Conservation (phyloP, 2,329 filamentous ascomycete genomes). For the Hypoxylon sp. region DNA sequence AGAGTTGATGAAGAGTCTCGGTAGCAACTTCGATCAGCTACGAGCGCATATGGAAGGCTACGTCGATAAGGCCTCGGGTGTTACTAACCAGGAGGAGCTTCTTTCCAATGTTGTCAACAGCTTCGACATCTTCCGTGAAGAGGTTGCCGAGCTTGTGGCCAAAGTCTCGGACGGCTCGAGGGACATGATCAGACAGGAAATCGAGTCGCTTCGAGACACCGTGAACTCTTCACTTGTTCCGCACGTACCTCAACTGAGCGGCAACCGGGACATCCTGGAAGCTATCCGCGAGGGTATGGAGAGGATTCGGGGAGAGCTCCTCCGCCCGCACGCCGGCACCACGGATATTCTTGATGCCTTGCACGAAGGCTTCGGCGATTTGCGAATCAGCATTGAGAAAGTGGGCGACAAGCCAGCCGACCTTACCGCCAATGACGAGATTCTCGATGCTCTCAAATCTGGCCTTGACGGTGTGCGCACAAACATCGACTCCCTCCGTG, state of each 20-base stretch:
- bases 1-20: constrained; percentile 76
- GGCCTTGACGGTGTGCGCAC: constrained; percentile 77
- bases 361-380: constrained; percentile 82
- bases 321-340: constrained; percentile 71
- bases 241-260: constrained; percentile 53
- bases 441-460: constrained; percentile 85
- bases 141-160: constrained; percentile 69
- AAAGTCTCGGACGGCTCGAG: constrained; percentile 60
- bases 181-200: constrained; percentile 80
- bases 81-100: constrained; percentile 78
- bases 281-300: constrained; percentile 77
- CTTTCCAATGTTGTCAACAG: constrained; percentile 71
- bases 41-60: constrained; percentile 82
- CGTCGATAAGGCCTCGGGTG: constrained; percentile 74
- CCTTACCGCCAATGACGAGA: constrained; percentile 85
- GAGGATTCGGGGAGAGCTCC: constrained; percentile 77
- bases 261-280: constrained; percentile 73
- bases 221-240: constrained; percentile 75
- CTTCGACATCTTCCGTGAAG: constrained; percentile 71
- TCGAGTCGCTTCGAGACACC: constrained; percentile 81
- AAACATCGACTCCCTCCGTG: constrained; percentile 82
- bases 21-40: constrained; percentile 71
- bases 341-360: constrained; percentile 89
- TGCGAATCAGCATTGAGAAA: constrained; percentile 79
- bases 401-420: constrained; percentile 81